Evolutionary conservation across 208 protist genomes (phyloP), one percentile per base, ranked within the genome.

Genomic region (Endotrypanum monterogeii): DNA sequence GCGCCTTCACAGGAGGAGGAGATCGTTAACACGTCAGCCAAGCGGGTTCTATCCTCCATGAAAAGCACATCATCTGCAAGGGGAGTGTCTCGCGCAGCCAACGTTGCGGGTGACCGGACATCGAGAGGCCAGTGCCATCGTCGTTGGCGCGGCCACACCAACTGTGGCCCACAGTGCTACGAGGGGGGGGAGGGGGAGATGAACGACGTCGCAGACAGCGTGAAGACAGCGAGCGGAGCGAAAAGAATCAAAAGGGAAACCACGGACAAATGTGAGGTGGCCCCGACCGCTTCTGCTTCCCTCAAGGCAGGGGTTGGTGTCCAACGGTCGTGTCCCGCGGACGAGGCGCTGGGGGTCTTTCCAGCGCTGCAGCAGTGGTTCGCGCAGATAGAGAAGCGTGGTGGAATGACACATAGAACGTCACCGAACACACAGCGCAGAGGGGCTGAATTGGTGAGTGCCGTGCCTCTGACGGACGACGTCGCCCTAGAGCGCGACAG

Each of bases 321-420:
- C 12, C 62, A 51, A 68, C 62, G 39, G 20, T 20, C 6, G 12
- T 25, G 62, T 68, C 14, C 11, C 28, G n/a, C 44, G 23, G 62
- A 6, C 3, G 68, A 76, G 25, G 66, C 74, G 28, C 37, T 69
- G 25, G 69, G 70, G 0, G 74, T 83, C 44, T 83, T 83, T 32
- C 63, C 74, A 28, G 37, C 68, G 3, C 60, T 83, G 25, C 60
- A 65, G n/a, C 44, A 41, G 69, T 80, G 68, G 75, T 67, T 70
- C 48, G 1, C 2, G 28, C 37, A 37, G 32, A 6, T 32, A 12
- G 39, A 28, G 39, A 41, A 71, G 20, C n/a, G 23, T 3, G 44
- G 44, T 14, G 54, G 8, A 9, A 1, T n/a, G 9, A 55, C 63
- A 0, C 9, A 37, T 20, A 23, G 28, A 55, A 4, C 20, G 48